Evolutionary conservation across 805 yeast genomes (phyloP), one percentile per base, ranked within the genome.

Genomic region (Phaffomyces thermotolerans): DNA sequence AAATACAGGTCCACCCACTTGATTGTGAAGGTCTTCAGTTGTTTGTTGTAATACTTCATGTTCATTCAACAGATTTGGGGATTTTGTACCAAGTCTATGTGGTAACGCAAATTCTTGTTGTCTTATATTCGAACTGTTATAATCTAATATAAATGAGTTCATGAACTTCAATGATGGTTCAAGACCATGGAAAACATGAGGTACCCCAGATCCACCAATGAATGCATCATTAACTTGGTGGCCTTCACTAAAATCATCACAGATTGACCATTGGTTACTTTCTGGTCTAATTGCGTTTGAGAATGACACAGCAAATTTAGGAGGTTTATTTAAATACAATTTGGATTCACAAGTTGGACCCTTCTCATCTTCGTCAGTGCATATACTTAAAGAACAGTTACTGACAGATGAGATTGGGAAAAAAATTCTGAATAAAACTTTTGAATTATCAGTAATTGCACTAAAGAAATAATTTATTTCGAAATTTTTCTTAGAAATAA

Each of bases 241-340:
- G 13, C 86, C 90, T 54, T 84, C 93, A 46, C 87, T 79, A 52
- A 85, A 85, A 62, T 85, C 95, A 45, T 83, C 91, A 62, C 91
- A 84, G 23, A 83, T 79, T 1, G 85, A 79, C 90, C 90, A 82
- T 53, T 79, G 84, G 57, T 81, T 81, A 22, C 71, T 60, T 49
- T 73, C 68, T 48, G 71, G 71, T 2, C 57, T 59, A 41, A 71
- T 71, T 15, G 77, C 76, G 52, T 76, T 73, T 45, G 79, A 66
- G 58, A 84, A 84, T 54, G 80, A 81, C 1, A 85, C 93, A 1
- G 90, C 86, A 63, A 85, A 85, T 54, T 79, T 80, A 6, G 95
- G 95, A 34, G 85, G 75, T 45, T 78, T 75, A 18, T 74, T 64
- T 43, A 78, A 63, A 43, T 65, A 69, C 31, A 76, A 58, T 52